Evolutionary conservation across 1,139 yeast genomes (phyloP).

Genomic region (Protomyces macrosporus): DNA sequence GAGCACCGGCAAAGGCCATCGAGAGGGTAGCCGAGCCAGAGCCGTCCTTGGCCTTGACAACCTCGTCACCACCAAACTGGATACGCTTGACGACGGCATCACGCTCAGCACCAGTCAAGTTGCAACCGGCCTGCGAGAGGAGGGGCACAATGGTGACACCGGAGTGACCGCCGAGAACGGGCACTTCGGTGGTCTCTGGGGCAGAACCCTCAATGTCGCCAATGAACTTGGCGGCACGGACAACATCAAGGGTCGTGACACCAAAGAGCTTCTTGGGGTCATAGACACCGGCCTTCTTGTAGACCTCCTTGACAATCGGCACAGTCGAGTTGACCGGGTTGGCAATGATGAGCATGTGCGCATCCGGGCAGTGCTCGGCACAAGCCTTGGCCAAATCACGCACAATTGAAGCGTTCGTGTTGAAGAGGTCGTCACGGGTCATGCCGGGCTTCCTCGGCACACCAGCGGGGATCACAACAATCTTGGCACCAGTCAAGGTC

Average conservation of each 20-base stretch:
- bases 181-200: conserved; percentile 41
- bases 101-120: conserved; percentile 50
- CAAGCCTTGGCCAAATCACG: conserved; percentile 85
- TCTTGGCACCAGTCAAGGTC: conserved; percentile 75
- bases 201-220: conserved; percentile 65
- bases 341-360: conserved; percentile 80
- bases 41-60: conserved; percentile 96
- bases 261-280: conserved; percentile 91
- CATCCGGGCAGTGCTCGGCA: conserved; percentile 82
- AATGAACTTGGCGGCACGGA: conserved; percentile 88
- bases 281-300: conserved; percentile 79
- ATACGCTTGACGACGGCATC: conserved; percentile 83
- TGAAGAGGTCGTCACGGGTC: conserved; percentile 77
- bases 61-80: conserved; percentile 99
- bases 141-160: conserved; percentile 97
- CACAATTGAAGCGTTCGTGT: conserved; percentile 93
- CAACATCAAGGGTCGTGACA: conserved; percentile 92
- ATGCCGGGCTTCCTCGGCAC: conserved; percentile 72
- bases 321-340: conserved; percentile 99
- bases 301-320: conserved; percentile 93
- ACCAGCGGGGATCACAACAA: conserved; percentile 96
- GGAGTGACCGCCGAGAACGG: conserved; percentile 95
- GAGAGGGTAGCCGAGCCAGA: conserved; percentile 98
- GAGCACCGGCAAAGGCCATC: conserved; percentile 98
- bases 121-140: conserved; percentile 60